phyloP scores from a whole-genome alignment of 2,329 filamentous ascomycete species.

The Septoria linicola region DNA sequence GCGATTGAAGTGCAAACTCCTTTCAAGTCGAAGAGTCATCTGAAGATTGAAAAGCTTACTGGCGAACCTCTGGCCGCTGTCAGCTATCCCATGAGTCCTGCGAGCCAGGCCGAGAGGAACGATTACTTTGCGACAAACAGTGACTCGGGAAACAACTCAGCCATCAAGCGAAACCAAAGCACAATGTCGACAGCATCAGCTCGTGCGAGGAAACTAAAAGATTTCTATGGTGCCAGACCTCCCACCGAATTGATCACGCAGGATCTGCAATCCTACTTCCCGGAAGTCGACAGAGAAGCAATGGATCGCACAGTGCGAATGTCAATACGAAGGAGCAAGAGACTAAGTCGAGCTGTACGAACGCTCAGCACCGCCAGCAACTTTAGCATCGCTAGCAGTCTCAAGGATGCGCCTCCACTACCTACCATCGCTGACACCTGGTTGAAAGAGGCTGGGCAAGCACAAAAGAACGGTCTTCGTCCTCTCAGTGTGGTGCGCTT shows the following conservation, averaged over 20 bases:
- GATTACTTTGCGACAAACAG: conserved; percentile 49
- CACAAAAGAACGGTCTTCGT: conserved; percentile 50
- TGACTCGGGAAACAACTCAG: conserved; percentile 17
- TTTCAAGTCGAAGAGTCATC: conserved; percentile 72
- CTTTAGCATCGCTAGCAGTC: conserved; percentile 85
- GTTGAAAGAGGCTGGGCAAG: conserved; percentile 63
- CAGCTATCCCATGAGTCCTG: conserved; percentile 82
- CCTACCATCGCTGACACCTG: conserved; percentile 94
- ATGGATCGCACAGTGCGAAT: conserved; percentile 94
- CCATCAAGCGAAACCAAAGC: conserved; percentile 35
- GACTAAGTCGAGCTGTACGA: conserved; percentile 88
- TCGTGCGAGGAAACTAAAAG: conserved; percentile 60
- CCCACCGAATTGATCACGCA: conserved; percentile 97
- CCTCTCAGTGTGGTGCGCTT: conserved; percentile 62
- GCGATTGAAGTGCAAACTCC: conserved; percentile 59
- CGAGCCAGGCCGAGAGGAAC: conserved; percentile 65
- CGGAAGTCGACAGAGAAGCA: conserved; percentile 87
- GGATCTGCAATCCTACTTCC: conserved; percentile 95
- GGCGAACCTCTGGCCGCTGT: conserved; percentile 84
- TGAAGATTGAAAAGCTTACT: conserved; percentile 84
- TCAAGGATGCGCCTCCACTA: conserved; percentile 90
- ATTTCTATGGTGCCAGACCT: conserved; percentile 87
- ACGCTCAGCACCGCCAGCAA: conserved; percentile 92
- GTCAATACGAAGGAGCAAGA: conserved; percentile 84
- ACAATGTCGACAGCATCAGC: conserved; percentile 40